Evolutionary conservation across 2,329 filamentous ascomycete genomes (phyloP), one percentile per base, ranked within the genome.

Genomic region (Aureobasidium sp.): DNA sequence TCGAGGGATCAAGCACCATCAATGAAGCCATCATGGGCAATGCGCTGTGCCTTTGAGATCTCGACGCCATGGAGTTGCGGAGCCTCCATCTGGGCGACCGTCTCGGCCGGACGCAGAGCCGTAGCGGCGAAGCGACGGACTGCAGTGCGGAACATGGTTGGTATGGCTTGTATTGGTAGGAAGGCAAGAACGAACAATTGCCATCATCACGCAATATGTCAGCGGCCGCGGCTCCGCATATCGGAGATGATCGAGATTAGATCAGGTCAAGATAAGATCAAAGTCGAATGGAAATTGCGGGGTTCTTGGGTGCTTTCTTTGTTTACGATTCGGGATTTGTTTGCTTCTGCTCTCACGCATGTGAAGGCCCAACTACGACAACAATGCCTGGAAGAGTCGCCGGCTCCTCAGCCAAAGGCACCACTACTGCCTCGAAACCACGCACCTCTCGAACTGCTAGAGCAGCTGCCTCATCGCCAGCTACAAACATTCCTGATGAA

Each of bases 31-130:
- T 90, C 87, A 72, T 87, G 84, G 55, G 90, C 87, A 63, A 90
- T 78, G 62, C 90, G 88, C 74, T 96, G 91, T 34, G 89, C 89
- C 71, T 85, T 85, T 46, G 90, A 91, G 63, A 96, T 86, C 66
- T 82, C 82, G 64, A 93, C 79, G 32, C 86, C 59, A 26, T 65
- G 64, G 15, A 57, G 59, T 17, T 75, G 73, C 6, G 58, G 46
- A 10, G 76, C 77, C 66, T 82, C 79, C 62, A 78, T 75, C 62
- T 79, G 75, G 9, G 76, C 73, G 66, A 82, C 79, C 61, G 78
- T 75, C 63, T 80, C 75, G 8, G 76, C 73, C 71, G 74, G 79
- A 63, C 84, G 82, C 68, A 80, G 76, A 64, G 85, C 83, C 64
- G 84, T 84, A 26, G 84, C 84, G 62, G 84, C 82, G 69, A 94